Conservation (phyloP, 2,329 filamentous ascomycete species). For the Triangularia setosa region DNA sequence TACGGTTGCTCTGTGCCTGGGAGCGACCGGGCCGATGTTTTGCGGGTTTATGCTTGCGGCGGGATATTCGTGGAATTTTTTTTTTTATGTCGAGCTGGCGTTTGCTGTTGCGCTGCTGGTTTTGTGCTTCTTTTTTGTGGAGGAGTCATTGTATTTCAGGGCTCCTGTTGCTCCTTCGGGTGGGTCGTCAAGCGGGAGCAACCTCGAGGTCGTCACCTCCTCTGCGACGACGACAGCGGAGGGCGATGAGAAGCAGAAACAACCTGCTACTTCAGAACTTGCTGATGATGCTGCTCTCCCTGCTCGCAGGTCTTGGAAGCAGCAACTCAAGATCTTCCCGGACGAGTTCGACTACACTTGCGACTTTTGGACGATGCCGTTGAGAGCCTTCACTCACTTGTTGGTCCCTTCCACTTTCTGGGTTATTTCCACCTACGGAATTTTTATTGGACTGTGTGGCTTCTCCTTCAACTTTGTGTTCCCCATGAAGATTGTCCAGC, state of each 20-base stretch:
- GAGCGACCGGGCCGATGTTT: constrained; percentile 52
- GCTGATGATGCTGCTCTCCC: constrained; percentile 27
- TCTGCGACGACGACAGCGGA: not conserved
- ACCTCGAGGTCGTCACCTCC: constrained; percentile 4
- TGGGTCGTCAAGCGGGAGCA: not conserved
- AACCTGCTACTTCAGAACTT: constrained; percentile 6
- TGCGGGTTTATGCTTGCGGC: constrained; percentile 59
- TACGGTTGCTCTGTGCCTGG: constrained; percentile 54
- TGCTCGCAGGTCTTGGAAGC: constrained; percentile 37
- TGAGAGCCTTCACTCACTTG: constrained; percentile 45
- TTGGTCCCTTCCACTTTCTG: constrained; percentile 46
- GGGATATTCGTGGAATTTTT: constrained; percentile 56
- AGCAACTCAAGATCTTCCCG: constrained; percentile 41
- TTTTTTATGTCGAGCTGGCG: constrained; percentile 58
- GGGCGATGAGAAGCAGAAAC: constrained; percentile 8
- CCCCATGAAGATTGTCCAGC: constrained; percentile 42
- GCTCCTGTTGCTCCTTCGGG: not conserved
- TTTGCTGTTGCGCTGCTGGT: constrained; percentile 37
- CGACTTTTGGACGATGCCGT: constrained; percentile 42
- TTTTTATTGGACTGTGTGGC: constrained; percentile 47
- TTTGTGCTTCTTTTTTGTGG: constrained; percentile 33
- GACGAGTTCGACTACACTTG: constrained; percentile 38
- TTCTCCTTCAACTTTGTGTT: constrained; percentile 49
- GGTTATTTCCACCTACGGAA: constrained; percentile 45
- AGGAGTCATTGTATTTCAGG: constrained; percentile 33